A percentile compares a stretch with the other conserved stretches of the same genome.
These are phyloP conservation scores for Tillandsia fasciculata DNA, from an alignment of 176 grass and related monocot genomes.

Conservation along the genomic window DNA sequence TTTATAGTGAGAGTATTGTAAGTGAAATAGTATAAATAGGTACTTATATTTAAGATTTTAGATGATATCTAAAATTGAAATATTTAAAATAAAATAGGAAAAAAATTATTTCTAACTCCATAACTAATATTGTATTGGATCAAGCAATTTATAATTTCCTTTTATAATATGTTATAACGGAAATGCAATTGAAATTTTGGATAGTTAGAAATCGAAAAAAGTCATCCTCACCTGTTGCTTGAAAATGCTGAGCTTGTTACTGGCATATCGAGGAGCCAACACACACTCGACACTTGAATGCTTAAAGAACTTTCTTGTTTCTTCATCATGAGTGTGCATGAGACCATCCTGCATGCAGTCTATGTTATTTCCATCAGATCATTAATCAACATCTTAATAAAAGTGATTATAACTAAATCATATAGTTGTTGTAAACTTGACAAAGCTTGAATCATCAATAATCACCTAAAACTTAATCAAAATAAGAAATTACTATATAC, in stretches of 20 bases:
- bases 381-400: conserved; percentile 15
- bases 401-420: background rate
- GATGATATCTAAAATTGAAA: too few species aligned
- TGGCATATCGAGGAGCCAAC: conserved; percentile 80
- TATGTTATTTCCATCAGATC: conserved; percentile 41
- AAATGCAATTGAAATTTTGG: background rate
- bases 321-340: conserved; percentile 94
- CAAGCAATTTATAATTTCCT: too few species aligned
- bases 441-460: too few species aligned
- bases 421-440: too few species aligned
- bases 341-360: conserved; percentile 81
- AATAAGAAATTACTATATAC: too few species aligned
- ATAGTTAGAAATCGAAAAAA: background rate
- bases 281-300: conserved; percentile 87
- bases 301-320: conserved; percentile 85
- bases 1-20: too few species aligned
- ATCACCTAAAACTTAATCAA: too few species aligned
- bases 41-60: too few species aligned
- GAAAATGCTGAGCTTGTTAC: conserved; percentile 97
- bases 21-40: too few species aligned
- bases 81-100: too few species aligned
- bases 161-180: background rate
- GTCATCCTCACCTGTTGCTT: conserved; percentile 70
- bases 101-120: too few species aligned
- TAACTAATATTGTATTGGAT: too few species aligned